Conservation (phyloP, 352 stramenopile species). For the Elongisporangium anandrum region DNA sequence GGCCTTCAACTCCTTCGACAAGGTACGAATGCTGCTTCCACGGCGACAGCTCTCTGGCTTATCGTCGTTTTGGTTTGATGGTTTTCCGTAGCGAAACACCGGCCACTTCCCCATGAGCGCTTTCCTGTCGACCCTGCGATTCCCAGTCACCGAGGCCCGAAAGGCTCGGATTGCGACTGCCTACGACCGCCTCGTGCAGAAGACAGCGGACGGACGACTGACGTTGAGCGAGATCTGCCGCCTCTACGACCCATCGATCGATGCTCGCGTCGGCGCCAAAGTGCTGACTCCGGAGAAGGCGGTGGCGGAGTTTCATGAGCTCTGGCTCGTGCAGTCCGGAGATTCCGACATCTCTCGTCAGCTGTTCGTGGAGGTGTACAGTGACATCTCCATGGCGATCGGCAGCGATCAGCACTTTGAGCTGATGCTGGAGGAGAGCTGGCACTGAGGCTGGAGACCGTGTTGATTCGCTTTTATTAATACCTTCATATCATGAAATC, state of each 20-base stretch:
- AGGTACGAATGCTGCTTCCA: constrained; percentile 13
- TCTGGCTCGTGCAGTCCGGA: constrained; percentile 31
- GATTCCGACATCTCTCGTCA: constrained; percentile 31
- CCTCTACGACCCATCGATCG: constrained; percentile 55
- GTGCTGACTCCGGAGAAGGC: constrained; percentile 31
- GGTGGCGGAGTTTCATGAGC: constrained; percentile 30
- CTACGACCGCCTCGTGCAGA: constrained; percentile 36
- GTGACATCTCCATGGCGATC: constrained; percentile 59
- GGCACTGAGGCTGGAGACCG: constrained; percentile 26
- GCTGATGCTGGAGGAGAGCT: constrained; percentile 66
- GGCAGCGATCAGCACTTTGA: constrained; percentile 56
- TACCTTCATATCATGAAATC: too few relatives aligned
- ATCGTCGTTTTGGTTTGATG: too few relatives aligned
- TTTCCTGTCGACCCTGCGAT: constrained; percentile 39
- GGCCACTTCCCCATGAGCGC: constrained; percentile 50
- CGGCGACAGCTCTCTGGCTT: too few relatives aligned
- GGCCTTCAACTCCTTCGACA: constrained; percentile 68
- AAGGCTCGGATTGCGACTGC: constrained; percentile 30
- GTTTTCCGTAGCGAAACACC: constrained; percentile 24
- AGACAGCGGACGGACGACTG: constrained; percentile 29
- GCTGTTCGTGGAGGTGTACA: constrained; percentile 74
- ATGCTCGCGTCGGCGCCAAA: constrained; percentile 43
- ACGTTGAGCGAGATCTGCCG: constrained; percentile 33
- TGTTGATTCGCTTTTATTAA: too few relatives aligned
- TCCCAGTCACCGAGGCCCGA: constrained; percentile 25